These are phyloP conservation scores for Aspergillus affinis DNA, from an alignment of 495 filamentous ascomycete genomes.

Conservation along the genomic window DNA sequence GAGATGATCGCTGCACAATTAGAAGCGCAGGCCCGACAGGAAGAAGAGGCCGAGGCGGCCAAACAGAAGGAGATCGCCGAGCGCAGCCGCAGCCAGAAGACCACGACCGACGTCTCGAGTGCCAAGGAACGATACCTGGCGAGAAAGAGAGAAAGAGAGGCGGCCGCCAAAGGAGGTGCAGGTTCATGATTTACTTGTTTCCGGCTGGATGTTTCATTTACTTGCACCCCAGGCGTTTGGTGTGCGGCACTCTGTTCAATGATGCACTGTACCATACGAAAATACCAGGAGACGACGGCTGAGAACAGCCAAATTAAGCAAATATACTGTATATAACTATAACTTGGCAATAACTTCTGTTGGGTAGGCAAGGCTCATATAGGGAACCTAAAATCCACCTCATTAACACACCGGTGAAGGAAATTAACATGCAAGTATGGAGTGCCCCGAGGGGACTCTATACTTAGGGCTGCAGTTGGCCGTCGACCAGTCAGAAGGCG, in stretches of 20 bases:
- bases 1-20: slow-evolving; percentile 75
- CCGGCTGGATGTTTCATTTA: not conserved
- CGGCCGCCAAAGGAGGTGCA: slow-evolving; percentile 33
- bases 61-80: slow-evolving; percentile 65
- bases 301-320: not conserved
- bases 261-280: not conserved
- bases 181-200: not conserved
- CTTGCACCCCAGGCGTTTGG: slow-evolving; percentile 1
- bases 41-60: slow-evolving; percentile 75
- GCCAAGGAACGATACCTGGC: slow-evolving; percentile 86
- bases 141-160: slow-evolving; percentile 74
- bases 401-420: too few relatives aligned
- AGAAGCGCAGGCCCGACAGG: slow-evolving; percentile 70
- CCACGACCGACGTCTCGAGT: slow-evolving; percentile 76
- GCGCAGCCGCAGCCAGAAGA: slow-evolving; percentile 69
- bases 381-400: too few relatives aligned
- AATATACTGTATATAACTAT: not conserved
- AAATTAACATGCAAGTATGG: too few relatives aligned
- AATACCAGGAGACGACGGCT: not conserved
- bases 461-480: not conserved
- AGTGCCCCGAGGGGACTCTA: too few relatives aligned
- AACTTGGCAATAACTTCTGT: too few relatives aligned
- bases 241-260: not conserved
- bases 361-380: too few relatives aligned
- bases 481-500: not conserved